Evolutionary conservation across 306 rosid genomes (phyloP).

Genomic region (Lotus japonicus): DNA sequence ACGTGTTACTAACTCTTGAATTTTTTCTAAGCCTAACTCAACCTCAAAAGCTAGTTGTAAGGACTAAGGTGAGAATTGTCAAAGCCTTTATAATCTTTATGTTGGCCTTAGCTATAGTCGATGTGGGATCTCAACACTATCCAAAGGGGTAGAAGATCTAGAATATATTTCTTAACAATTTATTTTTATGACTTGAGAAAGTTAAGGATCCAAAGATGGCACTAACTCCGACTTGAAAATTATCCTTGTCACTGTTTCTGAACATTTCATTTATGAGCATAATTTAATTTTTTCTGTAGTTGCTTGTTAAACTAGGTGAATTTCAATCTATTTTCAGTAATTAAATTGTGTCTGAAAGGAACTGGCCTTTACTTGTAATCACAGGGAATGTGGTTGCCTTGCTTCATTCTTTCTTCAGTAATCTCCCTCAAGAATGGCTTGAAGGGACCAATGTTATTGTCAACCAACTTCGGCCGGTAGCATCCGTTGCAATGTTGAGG

Average conservation of each 20-base stretch:
- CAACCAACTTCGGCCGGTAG: slow-evolving; percentile 82
- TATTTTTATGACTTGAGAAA: neutral
- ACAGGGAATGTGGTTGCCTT: slow-evolving; percentile 89
- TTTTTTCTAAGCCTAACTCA: no score
- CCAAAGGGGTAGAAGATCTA: neutral
- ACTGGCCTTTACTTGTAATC: slow-evolving; percentile 18
- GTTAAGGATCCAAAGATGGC: neutral
- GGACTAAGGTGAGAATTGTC: no score
- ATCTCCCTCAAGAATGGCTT: slow-evolving; percentile 94
- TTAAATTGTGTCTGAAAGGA: slow-evolving; percentile 14
- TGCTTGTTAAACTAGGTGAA: slow-evolving; percentile 4
- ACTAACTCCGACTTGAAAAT: neutral
- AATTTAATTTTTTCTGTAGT: neutral
- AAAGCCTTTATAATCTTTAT: no score
- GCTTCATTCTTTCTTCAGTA: slow-evolving; percentile 92
- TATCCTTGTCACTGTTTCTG: neutral
- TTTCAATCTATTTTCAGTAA: slow-evolving; percentile 5
- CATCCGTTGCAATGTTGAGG: slow-evolving; percentile 93
- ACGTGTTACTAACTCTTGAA: no score
- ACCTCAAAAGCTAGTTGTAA: no score
- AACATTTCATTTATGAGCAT: neutral
- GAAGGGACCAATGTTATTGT: slow-evolving; percentile 74
- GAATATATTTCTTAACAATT: neutral
- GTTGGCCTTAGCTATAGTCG: no score
- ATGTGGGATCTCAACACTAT: no score